Conservation (phyloP, 192 early-diverging fungal species). For the Coemansia interrupta region DNA sequence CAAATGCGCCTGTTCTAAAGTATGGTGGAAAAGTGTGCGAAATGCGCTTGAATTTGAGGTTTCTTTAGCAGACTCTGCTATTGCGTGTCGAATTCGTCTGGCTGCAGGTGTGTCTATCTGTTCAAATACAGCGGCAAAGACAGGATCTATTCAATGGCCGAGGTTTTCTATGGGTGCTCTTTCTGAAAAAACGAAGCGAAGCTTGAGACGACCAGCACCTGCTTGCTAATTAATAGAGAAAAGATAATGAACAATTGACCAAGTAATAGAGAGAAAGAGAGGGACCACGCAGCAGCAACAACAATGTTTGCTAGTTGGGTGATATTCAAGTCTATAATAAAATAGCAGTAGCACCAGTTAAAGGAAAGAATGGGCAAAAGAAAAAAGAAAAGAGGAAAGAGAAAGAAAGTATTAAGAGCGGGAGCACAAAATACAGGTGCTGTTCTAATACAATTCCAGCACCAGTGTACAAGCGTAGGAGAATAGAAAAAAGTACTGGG, state of each 20-base stretch:
- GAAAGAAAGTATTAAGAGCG: background rate
- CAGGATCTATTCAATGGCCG: too few species aligned
- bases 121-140: too few species aligned
- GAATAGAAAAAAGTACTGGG: background rate
- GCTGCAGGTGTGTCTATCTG: too few species aligned
- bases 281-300: background rate
- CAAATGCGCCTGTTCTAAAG: too few species aligned
- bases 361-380: background rate
- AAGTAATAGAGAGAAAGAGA: too few species aligned
- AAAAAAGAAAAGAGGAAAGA: constrained; percentile 2
- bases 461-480: background rate
- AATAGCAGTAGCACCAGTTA: constrained; percentile 1
- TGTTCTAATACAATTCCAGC: too few species aligned
- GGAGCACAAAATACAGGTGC: background rate
- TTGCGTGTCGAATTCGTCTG: too few species aligned
- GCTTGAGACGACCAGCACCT: constrained; percentile 2
- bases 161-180: too few species aligned
- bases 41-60: too few species aligned
- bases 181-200: background rate
- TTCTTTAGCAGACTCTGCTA: too few species aligned
- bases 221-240: background rate
- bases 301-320: background rate
- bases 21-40: too few species aligned
- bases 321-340: constrained; percentile 5
- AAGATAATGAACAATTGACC: background rate